Conservation (phyloP, 306 rosid species). For the Quercus bicolor region DNA sequence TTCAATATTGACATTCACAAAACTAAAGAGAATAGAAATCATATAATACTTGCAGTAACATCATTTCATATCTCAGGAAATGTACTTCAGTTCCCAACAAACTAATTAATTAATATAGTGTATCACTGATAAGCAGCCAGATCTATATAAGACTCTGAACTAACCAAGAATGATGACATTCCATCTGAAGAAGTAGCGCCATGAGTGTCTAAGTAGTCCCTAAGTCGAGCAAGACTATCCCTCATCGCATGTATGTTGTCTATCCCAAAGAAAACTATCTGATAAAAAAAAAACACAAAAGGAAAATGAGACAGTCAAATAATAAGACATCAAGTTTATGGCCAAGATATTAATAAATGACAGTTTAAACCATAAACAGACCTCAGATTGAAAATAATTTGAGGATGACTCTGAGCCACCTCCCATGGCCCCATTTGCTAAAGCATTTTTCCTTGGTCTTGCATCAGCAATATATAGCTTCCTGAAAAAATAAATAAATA, state of each 20-base stretch:
- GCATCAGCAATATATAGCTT: conserved; percentile 97
- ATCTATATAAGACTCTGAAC: conserved; percentile 35
- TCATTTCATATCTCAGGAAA: conserved; percentile 14
- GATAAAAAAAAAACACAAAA: conserved; percentile 16
- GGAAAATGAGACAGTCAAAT: not conserved
- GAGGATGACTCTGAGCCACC: conserved; percentile 99
- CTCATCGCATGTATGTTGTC: conserved; percentile 99
- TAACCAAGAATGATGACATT: conserved; percentile 92
- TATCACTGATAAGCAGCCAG: conserved; percentile 10
- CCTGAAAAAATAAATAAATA: conserved; percentile 34
- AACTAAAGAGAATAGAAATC: not conserved
- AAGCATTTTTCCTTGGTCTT: conserved; percentile 93
- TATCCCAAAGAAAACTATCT: conserved; percentile 92
- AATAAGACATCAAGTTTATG: conserved; percentile 9
- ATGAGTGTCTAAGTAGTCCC: conserved; percentile 87
- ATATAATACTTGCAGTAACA: conserved; percentile 12
- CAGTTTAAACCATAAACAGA: conserved; percentile 32
- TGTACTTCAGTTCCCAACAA: not conserved
- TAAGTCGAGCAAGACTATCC: conserved; percentile 87
- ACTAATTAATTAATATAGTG: not conserved
- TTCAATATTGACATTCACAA: conserved; percentile 3
- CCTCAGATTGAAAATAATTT: conserved; percentile 91
- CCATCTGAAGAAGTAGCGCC: conserved; percentile 94
- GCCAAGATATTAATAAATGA: conserved; percentile 14
- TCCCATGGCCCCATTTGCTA: conserved; percentile 99